Conservation (phyloP, 352 stramenopile genomes). For the Globisporangium yorkense region DNA sequence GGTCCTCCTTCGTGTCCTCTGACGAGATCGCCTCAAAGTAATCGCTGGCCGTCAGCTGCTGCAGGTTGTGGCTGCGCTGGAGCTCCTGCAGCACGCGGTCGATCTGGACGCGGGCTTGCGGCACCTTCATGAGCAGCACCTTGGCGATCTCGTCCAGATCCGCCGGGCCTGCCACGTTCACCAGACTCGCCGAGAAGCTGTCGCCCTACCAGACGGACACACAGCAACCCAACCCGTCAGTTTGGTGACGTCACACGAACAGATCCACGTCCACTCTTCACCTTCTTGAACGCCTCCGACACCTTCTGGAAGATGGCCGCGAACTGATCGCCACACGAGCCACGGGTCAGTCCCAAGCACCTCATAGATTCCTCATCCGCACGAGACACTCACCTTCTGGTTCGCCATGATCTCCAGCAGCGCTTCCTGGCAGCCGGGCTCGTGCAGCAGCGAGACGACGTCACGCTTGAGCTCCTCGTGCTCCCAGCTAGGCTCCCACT, state of each 20-base stretch:
- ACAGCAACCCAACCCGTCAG: neutral
- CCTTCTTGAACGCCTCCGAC: conserved; percentile 53
- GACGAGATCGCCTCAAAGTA: conserved; percentile 66
- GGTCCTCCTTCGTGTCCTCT: conserved; percentile 66
- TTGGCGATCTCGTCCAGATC: conserved; percentile 71
- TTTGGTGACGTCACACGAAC: too few species aligned
- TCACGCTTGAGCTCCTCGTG: conserved; percentile 65
- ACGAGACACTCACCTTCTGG: conserved; percentile 2
- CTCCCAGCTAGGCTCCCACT: conserved; percentile 53
- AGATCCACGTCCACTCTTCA: neutral
- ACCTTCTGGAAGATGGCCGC: conserved; percentile 57
- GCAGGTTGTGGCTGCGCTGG: conserved; percentile 60
- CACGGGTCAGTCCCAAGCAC: neutral
- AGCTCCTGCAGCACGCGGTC: conserved; percentile 70
- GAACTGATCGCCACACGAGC: conserved; percentile 23
- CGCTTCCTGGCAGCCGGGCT: conserved; percentile 65
- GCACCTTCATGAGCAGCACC: conserved; percentile 70
- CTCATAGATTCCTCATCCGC: neutral
- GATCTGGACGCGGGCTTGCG: conserved; percentile 61
- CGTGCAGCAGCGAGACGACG: conserved; percentile 64
- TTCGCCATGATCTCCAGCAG: conserved; percentile 57
- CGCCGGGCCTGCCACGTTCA: conserved; percentile 34
- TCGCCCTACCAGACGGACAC: conserved; percentile 11
- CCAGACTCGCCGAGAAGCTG: conserved; percentile 48
- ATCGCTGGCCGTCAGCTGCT: conserved; percentile 65